Evolutionary conservation across 441 rosid genomes (phyloP).

Genomic region (Macaranga tanarius): DNA sequence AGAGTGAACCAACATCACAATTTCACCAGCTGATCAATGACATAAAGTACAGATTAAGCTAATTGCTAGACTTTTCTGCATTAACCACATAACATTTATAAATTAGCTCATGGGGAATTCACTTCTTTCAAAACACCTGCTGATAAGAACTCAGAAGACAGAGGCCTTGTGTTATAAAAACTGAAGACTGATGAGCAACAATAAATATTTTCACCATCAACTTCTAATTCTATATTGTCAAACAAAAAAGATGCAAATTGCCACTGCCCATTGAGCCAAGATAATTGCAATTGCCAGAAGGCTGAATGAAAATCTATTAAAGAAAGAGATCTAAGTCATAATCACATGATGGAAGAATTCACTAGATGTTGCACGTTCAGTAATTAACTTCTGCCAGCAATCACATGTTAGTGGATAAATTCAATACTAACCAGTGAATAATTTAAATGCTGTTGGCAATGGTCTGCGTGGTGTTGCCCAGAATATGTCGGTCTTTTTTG

Average conservation of each 20-base stretch:
- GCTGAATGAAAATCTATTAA: not conserved
- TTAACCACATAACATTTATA: not conserved
- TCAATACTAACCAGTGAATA: slow-evolving; percentile 78
- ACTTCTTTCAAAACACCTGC: not conserved
- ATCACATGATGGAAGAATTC: too few relatives aligned
- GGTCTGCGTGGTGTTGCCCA: slow-evolving; percentile 76
- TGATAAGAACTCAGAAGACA: not conserved
- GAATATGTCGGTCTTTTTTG: slow-evolving; percentile 66
- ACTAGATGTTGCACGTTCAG: not conserved
- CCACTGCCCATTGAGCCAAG: not conserved
- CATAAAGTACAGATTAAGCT: not conserved
- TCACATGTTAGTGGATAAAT: not conserved
- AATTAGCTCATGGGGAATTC: not conserved
- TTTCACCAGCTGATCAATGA: too few relatives aligned
- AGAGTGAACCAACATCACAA: not conserved
- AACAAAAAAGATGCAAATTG: not conserved
- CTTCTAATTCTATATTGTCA: not conserved
- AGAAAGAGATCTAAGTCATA: too few relatives aligned
- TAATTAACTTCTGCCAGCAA: not conserved
- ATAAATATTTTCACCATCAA: not conserved
- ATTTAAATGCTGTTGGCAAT: slow-evolving; percentile 81
- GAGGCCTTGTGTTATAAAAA: too few relatives aligned
- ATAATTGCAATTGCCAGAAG: not conserved
- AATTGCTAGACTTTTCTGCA: not conserved
- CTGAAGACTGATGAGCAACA: not conserved